Conservation (phyloP, 2,329 filamentous ascomycete genomes). For the Trichophyton mentagrophytes region DNA sequence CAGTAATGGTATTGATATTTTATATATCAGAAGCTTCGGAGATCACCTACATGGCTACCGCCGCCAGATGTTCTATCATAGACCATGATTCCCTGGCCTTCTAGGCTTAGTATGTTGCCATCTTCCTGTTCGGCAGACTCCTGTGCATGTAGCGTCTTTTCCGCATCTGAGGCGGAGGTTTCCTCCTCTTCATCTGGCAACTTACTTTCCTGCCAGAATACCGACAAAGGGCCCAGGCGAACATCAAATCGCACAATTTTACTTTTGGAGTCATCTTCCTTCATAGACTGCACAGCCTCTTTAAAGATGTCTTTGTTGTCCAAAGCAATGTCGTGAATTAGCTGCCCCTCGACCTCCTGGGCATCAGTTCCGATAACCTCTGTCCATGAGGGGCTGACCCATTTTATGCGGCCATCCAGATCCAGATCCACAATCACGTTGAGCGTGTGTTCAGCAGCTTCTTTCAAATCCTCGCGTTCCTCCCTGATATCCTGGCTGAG, state of each 20-base stretch:
- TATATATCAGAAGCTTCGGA: not conserved
- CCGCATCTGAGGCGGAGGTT: conserved; percentile 13
- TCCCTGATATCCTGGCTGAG: conserved; percentile 84
- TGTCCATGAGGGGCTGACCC: conserved; percentile 92
- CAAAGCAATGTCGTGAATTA: conserved; percentile 68
- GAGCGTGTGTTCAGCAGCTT: conserved; percentile 89
- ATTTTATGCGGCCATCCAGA: conserved; percentile 78
- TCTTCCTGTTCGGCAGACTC: conserved; percentile 25
- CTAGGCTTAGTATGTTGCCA: conserved; percentile 57
- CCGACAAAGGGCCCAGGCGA: conserved; percentile 55
- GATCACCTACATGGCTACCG: conserved; percentile 68
- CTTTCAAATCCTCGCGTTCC: conserved; percentile 83
- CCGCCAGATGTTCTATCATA: conserved; percentile 78
- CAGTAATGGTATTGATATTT: not conserved
- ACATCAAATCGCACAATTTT: conserved; percentile 76
- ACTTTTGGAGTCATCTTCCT: conserved; percentile 83
- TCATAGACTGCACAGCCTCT: conserved; percentile 76
- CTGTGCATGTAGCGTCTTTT: conserved; percentile 23
- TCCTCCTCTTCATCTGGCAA: conserved; percentile 10
- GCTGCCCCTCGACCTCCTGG: conserved; percentile 58
- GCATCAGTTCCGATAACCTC: conserved; percentile 76
- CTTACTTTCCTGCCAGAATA: conserved; percentile 35
- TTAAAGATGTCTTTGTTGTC: conserved; percentile 70
- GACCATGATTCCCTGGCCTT: conserved; percentile 97
- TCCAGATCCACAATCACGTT: conserved; percentile 94